These are phyloP conservation scores for Bidens hawaiensis DNA, from an alignment of 140 eudicot genomes.

Conservation along the genomic window DNA sequence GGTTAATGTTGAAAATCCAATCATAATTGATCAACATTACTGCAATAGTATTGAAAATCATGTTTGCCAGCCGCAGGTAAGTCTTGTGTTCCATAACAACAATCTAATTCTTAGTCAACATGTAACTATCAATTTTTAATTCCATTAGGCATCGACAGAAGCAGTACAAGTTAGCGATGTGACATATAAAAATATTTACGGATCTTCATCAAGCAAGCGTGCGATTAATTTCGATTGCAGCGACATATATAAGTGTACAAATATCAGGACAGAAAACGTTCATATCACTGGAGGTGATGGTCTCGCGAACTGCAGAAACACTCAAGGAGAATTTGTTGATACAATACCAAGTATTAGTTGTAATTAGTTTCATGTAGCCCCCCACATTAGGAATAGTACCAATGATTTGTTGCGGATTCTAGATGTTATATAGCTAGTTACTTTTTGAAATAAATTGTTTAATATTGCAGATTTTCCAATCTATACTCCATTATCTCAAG, in stretches of 20 bases:
- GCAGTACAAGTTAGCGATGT: slow-evolving; percentile 31
- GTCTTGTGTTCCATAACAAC: not conserved
- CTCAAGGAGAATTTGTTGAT: slow-evolving; percentile 18
- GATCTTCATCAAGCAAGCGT: slow-evolving; percentile 7
- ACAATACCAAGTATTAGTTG: slow-evolving; percentile 22
- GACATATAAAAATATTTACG: slow-evolving; percentile 17
- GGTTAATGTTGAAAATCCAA: slow-evolving; percentile 27
- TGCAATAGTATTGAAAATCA: not conserved
- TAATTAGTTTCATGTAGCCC: not conserved
- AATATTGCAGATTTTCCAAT: not conserved
- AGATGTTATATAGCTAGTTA: not conserved
- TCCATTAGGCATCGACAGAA: slow-evolving; percentile 4
- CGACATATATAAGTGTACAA: not conserved
- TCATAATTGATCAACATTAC: slow-evolving; percentile 43
- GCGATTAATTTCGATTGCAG: slow-evolving; percentile 24
- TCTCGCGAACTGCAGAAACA: slow-evolving; percentile 18
- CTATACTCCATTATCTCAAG: too few species aligned
- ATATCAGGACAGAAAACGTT: slow-evolving; percentile 6
- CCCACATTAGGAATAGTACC: not conserved
- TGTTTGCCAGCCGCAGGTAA: not conserved
- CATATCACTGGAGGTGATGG: slow-evolving; percentile 14
- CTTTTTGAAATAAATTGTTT: not conserved
- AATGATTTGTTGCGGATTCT: not conserved
- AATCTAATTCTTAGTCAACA: not conserved
- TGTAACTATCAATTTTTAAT: not conserved